Evolutionary conservation across 331 rosid genomes (phyloP).

Genomic region (Ulmus americana): DNA sequence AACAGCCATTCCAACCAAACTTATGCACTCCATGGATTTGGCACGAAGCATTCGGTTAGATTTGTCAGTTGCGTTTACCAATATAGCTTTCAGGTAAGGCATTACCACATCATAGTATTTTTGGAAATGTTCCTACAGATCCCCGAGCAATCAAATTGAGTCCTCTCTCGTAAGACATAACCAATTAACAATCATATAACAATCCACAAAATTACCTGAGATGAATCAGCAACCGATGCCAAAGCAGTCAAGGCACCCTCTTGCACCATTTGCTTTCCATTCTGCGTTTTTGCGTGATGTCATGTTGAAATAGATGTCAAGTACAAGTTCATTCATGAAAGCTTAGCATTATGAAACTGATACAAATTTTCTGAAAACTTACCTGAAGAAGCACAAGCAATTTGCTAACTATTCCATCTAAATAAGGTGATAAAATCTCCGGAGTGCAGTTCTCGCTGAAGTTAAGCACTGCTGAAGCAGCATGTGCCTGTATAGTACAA

Average conservation of each 20-base stretch:
- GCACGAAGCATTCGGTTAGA: slow-evolving; percentile 98
- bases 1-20: slow-evolving; percentile 98
- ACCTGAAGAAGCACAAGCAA: slow-evolving; percentile 93
- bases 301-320: background rate
- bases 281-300: slow-evolving; percentile 33
- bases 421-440: slow-evolving; percentile 78
- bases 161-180: slow-evolving; percentile 10
- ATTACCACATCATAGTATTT: slow-evolving; percentile 92
- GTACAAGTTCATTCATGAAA: slow-evolving; percentile 1
- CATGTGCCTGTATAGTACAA: slow-evolving; percentile 70
- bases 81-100: slow-evolving; percentile 88
- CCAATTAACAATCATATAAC: slow-evolving; percentile 2
- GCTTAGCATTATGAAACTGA: slow-evolving; percentile 6
- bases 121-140: slow-evolving; percentile 78
- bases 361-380: slow-evolving; percentile 7
- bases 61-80: slow-evolving; percentile 89
- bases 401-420: slow-evolving; percentile 91
- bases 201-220: slow-evolving; percentile 58
- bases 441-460: slow-evolving; percentile 99
- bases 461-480: slow-evolving; percentile 98
- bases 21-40: slow-evolving; percentile 96
- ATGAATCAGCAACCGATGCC: slow-evolving; percentile 98
- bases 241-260: slow-evolving; percentile 97
- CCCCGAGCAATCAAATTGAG: slow-evolving; percentile 16
- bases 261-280: slow-evolving; percentile 98